Evolutionary conservation across 2,329 filamentous ascomycete genomes (phyloP), one percentile per base, ranked within the genome.

Genomic region (Verticillium dahliae): DNA sequence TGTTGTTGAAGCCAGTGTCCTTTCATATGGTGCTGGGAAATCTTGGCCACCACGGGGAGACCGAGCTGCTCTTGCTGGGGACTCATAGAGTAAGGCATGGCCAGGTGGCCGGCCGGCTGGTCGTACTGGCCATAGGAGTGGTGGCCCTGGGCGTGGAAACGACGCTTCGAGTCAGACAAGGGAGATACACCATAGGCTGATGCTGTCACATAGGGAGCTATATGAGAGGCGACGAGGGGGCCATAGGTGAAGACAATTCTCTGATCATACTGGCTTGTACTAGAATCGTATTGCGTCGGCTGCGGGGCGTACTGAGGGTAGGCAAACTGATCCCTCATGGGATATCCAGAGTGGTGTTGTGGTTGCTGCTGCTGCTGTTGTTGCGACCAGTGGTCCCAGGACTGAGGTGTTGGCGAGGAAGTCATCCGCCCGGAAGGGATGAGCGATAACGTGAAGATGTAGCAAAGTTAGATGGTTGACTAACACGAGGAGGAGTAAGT

Each of bases 321-420:
- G 33, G 72, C 69, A 18, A 76, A 73, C 33, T 75, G 67, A 57
- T 81, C 80, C 76, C 85, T 80, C 71, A 82, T 76, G 62, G 69
- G 65, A 67, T 82, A 84, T 41, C 81, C 79, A 27, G 69, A 45
- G 56, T 65, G 66, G 9, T 50, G 41, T n/a, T 50, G 41, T 6
- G 15, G 41, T 18, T 50, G 41, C 7, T 50, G 41, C 7, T 69
- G 65, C 54, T 74, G 74, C 55, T 83, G 77, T 50, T 83, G 81
- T 62, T 80, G 72, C 65, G 78, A 73, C 80, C 82, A 85, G 67
- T 81, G 81, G 68, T 76, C 80, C 85, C 85, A 87, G 45, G 33
- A 7, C 10, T 41, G 31, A 33, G 35, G n/a, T 14, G 41, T 45
- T 14, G 58, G 58, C 10, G 58, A 54, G 41, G 41, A 45, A 31